Evolutionary conservation across 768 basidiomycete genomes (phyloP), one percentile per base, ranked within the genome.

Genomic region (Rhizopogon vinicolor): DNA sequence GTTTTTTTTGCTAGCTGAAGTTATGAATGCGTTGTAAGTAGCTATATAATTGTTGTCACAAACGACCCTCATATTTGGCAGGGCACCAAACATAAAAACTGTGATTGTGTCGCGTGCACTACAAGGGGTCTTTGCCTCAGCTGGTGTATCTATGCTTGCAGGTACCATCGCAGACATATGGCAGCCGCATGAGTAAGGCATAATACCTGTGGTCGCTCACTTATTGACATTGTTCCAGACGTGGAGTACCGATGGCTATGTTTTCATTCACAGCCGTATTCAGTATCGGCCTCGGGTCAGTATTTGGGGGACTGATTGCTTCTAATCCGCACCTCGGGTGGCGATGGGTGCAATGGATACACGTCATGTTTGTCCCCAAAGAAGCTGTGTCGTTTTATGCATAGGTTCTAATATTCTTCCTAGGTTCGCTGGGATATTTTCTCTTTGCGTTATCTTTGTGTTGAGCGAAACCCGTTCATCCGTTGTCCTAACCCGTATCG

Each of bases 271-370:
- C 74, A 1, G 83, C 84, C 0, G 60, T 91, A 14, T 79, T 77
- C 7, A 78, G 79, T 0, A 80, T 81, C 0, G 87, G 83, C 0
- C 42, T 91, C 2, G 90, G 86, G 5, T 83, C 89, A 0, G 68
- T 86, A 0, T 69, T 78, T 3, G 81, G 82, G 28, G 85, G 84
- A 8, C 86, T 84, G 78, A 76, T 89, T 35, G 81, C 89, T 62
- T 75, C 79, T 58, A 80, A 80, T 57, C 70, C 74, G 0, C 70
- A 71, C 31, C 70, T 91, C 5, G 76, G 76, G 57, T 92, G 90
- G 89, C 73, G 89, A 40, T 91, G 90, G 88, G 87, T 93, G 18
- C 82, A 89, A 62, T 92, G 89, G 89, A 76, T 91, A 12, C 82
- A 85, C 56, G 69, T 82, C 63, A 86, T 86, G 85, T 82, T 48